These are phyloP conservation scores for Termitomyces sp. DNA, from an alignment of 768 basidiomycete genomes.

Conservation along the genomic window DNA sequence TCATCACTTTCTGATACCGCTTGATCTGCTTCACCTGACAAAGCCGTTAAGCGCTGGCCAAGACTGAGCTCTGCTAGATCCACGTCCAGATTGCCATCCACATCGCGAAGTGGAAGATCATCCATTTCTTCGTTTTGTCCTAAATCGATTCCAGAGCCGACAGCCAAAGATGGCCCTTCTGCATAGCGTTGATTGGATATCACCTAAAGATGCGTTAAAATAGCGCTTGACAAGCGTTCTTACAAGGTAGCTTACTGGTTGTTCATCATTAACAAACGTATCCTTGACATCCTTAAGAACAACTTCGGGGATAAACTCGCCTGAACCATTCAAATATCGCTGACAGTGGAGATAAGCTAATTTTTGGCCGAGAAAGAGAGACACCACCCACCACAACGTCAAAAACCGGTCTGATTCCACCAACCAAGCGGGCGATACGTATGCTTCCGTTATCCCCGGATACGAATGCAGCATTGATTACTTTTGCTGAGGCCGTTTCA, in stretches of 20 bases:
- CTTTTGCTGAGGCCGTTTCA: slow-evolving; percentile 30
- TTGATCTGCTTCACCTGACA: slow-evolving; percentile 46
- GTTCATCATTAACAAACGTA: not conserved
- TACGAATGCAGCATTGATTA: slow-evolving; percentile 44
- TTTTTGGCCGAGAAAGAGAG: not conserved
- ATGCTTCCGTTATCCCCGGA: slow-evolving; percentile 34
- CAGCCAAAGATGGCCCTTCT: slow-evolving; percentile 54
- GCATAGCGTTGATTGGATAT: slow-evolving; percentile 59
- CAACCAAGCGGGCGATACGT: slow-evolving; percentile 47
- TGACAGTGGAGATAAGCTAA: slow-evolving; percentile 19
- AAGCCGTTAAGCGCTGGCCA: slow-evolving; percentile 80
- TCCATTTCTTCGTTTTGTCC: slow-evolving; percentile 55
- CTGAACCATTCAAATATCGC: slow-evolving; percentile 50
- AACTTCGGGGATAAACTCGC: slow-evolving; percentile 47
- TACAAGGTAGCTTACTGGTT: not conserved
- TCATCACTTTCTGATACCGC: slow-evolving; percentile 46
- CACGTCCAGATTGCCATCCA: slow-evolving; percentile 71
- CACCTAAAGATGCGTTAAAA: slow-evolving; percentile 22
- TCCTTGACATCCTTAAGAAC: slow-evolving; percentile 33
- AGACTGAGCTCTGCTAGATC: slow-evolving; percentile 89
- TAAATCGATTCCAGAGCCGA: slow-evolving; percentile 61
- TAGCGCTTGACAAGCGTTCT: not conserved
- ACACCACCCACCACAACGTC: slow-evolving; percentile 45
- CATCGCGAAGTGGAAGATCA: slow-evolving; percentile 39
- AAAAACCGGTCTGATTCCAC: slow-evolving; percentile 55